phyloP scores from a whole-genome alignment of 305 asterid genomes.

The Lippia alba region DNA sequence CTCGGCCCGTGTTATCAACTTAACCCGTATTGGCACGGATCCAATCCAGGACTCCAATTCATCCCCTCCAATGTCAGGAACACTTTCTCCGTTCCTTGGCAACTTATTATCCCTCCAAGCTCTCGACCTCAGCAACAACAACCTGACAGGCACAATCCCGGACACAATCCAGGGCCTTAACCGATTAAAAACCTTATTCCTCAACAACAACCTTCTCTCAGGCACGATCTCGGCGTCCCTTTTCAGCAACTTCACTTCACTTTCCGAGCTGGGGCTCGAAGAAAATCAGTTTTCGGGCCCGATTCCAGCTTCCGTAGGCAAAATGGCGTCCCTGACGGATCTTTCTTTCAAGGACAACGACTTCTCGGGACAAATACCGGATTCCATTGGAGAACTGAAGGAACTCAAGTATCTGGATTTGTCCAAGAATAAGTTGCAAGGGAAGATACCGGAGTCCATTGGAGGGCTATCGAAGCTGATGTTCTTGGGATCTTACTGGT shows the following conservation, averaged over 20 bases:
- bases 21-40: conserved; percentile 59
- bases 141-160: conserved; percentile 61
- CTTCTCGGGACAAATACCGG: not conserved
- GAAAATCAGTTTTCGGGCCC: conserved; percentile 53
- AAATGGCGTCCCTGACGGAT: conserved; percentile 38
- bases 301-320: conserved; percentile 56
- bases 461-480: conserved; percentile 46
- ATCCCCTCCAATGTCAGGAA: conserved; percentile 46
- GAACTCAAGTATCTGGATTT: conserved; percentile 47
- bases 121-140: conserved; percentile 59
- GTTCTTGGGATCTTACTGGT: conserved; percentile 39
- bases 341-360: conserved; percentile 54
- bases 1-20: conserved; percentile 54
- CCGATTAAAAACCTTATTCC: conserved; percentile 38
- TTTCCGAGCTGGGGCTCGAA: conserved; percentile 45
- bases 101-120: conserved; percentile 58
- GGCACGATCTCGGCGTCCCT: conserved; percentile 43
- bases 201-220: conserved; percentile 46
- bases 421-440: conserved; percentile 50
- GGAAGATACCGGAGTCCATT: conserved; percentile 55
- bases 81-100: conserved; percentile 59
- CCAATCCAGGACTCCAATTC: conserved; percentile 38
- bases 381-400: conserved; percentile 27
- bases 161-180: conserved; percentile 36
- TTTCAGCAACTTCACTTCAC: conserved; percentile 40